These are phyloP conservation scores for Tolypocladium guangdongense DNA, from an alignment of 2,329 filamentous ascomycete species.

Conservation along the genomic window DNA sequence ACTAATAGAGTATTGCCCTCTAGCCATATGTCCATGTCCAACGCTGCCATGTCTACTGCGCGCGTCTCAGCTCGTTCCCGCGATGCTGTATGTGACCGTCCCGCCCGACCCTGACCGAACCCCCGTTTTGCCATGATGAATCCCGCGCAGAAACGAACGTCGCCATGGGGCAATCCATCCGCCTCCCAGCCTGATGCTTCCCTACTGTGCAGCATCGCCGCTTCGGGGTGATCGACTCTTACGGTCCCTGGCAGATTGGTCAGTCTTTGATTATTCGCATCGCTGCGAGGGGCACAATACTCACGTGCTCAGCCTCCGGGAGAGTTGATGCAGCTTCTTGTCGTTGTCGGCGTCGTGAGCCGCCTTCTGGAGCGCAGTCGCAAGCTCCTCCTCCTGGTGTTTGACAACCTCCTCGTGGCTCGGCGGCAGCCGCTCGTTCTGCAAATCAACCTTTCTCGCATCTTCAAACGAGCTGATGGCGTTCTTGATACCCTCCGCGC, in stretches of 20 bases:
- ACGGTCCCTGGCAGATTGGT: conserved; percentile 17
- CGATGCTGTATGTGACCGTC: not conserved
- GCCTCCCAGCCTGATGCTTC: not conserved
- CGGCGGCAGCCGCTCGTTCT: conserved; percentile 90
- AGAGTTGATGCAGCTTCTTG: conserved; percentile 73
- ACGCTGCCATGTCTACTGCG: not conserved
- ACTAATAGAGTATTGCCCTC: not conserved
- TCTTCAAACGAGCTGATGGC: conserved; percentile 96
- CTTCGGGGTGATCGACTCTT: conserved; percentile 11
- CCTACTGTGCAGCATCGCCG: not conserved
- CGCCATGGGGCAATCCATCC: not conserved
- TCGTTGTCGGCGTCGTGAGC: conserved; percentile 87
- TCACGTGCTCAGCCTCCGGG: conserved; percentile 89
- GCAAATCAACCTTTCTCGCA: conserved; percentile 88
- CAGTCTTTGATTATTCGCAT: not conserved
- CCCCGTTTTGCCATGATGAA: not conserved
- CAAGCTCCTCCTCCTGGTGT: conserved; percentile 70
- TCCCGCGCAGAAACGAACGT: not conserved
- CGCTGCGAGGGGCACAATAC: not conserved
- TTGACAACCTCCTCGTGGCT: conserved; percentile 83
- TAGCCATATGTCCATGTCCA: not conserved
- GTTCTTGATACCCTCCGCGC: conserved; percentile 96
- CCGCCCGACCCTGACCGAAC: not conserved
- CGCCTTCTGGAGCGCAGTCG: conserved; percentile 76
- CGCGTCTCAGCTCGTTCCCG: not conserved